Evolutionary conservation across 1,284 basidiomycete species (phyloP).

Genomic region (Tilletia setariae): DNA sequence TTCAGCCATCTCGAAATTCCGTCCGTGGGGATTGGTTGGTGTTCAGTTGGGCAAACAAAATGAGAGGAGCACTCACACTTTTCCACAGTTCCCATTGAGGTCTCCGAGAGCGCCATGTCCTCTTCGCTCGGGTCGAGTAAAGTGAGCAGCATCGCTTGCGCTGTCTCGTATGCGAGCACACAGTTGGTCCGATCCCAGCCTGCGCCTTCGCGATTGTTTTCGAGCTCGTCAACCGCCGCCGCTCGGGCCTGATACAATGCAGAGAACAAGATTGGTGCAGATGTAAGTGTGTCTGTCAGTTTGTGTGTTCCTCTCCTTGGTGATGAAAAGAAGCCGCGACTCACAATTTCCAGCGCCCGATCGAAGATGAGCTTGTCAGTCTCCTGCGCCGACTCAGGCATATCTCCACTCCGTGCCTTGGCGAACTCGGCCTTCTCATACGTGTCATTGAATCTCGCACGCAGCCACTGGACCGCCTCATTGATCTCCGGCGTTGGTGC

Average conservation of each 20-base stretch:
- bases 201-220: conserved; percentile 53
- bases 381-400: conserved; percentile 57
- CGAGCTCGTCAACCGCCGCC: conserved; percentile 83
- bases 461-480: conserved; percentile 62
- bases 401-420: conserved; percentile 57
- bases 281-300: no score
- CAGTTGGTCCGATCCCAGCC: conserved; percentile 74
- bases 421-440: conserved; percentile 63
- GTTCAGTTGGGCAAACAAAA: neutral
- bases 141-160: conserved; percentile 84
- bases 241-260: conserved; percentile 86
- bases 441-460: conserved; percentile 62
- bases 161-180: conserved; percentile 89
- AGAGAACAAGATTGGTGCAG: no score
- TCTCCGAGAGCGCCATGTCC: conserved; percentile 55
- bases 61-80: conserved; percentile 30
- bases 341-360: conserved; percentile 59
- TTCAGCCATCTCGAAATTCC: neutral
- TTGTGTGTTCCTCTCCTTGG: no score
- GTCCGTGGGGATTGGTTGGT: neutral
- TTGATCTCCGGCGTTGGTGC: conserved; percentile 58
- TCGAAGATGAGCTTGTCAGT: conserved; percentile 62
- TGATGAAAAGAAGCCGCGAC: conserved; percentile 61
- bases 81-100: conserved; percentile 43
- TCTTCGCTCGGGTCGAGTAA: conserved; percentile 85